Base-by-base conservation (phyloP, 2,329 filamentous ascomycete genomes). In the Remersonia thermophila region DNA sequence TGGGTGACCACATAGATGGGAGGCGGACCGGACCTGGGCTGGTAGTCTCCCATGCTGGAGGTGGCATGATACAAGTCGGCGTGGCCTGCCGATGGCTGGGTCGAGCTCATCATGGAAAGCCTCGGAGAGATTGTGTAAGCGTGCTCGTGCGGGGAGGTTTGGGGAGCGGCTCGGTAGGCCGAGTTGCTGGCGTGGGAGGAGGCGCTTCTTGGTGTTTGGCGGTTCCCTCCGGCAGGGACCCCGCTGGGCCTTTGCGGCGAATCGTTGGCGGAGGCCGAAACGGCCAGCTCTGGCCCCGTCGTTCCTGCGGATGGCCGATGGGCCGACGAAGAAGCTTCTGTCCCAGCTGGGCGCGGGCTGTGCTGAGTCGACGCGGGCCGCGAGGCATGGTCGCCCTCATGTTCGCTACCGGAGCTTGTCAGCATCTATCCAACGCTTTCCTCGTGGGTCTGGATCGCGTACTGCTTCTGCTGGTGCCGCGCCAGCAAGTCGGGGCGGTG, bases 401-500 rank as follows among this genome's bases (percentile, higher is more conserved):
- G 59, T 37, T 67, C 63, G 52, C 64, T 68, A 17, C 4, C 9
- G 20, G 5, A 7, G 14, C 25, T 28, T 26, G 39, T 48, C 40
- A 48, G 31, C 23, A 38, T 20, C 26, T 25, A 23, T 14, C 11
- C 43, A 15, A 44, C 35, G 20, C 5, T 9, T 23, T 23, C 20
- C 5, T 23, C 5, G 5, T 23, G 5, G 20, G 5, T 23, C n/a
- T 23, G 20, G 20, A 6, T 23, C 20, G 34, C 33, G 28, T 50
- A 71, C 67, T 72, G 68, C 57, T 63, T 58, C 42, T 62, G 60
- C 39, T 62, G 53, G 47, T 79, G 74, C 27, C 74, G 67, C n/a
- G 68, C 61, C 13, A 77, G 59, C 9, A 79, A 55, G 51, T 79
- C 74, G 31, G 66, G 63, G 36, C 74, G 65, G 44, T 75, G 66